Evolutionary conservation across 2,329 filamentous ascomycete species (phyloP).

Genomic region (Cladorrhinum sp.): DNA sequence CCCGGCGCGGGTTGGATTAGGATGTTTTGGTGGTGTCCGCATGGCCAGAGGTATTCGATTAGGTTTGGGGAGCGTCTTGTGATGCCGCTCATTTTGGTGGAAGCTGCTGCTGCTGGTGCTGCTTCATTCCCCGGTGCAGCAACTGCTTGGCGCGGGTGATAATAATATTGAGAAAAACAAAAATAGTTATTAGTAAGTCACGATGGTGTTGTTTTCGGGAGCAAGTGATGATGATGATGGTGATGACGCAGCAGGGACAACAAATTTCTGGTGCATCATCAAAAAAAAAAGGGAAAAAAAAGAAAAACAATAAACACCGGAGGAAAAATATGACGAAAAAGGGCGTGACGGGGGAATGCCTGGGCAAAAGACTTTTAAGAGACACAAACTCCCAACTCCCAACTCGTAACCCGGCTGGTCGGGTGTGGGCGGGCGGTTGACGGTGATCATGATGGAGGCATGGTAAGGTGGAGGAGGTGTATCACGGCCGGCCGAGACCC

Average conservation of each 20-base stretch:
- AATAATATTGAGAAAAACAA: no score
- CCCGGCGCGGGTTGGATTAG: constrained; percentile 14
- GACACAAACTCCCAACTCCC: background rate
- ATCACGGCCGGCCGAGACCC: background rate
- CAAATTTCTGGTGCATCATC: no score
- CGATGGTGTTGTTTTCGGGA: background rate
- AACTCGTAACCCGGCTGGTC: no score
- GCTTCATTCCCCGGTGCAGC: background rate
- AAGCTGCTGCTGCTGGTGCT: no score
- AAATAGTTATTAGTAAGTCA: no score
- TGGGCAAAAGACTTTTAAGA: background rate
- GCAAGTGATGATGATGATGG: background rate
- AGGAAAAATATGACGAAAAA: background rate
- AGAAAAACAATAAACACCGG: background rate
- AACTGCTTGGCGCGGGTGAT: no score
- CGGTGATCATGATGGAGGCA: background rate
- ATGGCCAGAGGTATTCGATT: constrained; percentile 25
- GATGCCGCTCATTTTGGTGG: constrained; percentile 1
- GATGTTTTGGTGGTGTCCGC: constrained; percentile 21
- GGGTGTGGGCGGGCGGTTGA: background rate
- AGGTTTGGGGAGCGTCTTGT: constrained; percentile 13
- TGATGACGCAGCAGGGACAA: background rate
- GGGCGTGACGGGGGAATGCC: background rate
- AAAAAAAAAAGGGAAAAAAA: background rate
- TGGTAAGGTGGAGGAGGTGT: background rate